Evolutionary conservation across 169 alveolate genomes (phyloP), one percentile per base, ranked within the genome.

Genomic region (Plasmodium falciparum): DNA sequence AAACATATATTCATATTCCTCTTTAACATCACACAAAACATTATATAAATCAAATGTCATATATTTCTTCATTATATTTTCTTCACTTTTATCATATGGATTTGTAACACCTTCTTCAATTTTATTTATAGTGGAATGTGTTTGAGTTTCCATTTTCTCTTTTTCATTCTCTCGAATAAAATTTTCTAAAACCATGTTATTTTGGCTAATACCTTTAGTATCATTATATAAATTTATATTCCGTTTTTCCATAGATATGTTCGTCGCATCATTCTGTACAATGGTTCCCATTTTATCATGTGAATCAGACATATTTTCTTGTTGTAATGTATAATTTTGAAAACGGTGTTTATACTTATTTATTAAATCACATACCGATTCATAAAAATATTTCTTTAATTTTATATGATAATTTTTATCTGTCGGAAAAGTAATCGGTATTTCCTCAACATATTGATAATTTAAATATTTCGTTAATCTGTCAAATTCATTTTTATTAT

Each of bases 1-100:
- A 63, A 76, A 76, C 89, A 76, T 76, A 58, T 63, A 76, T 1
- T 76, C 89, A 76, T 76, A 76, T 66, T 76, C 89, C 4, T 76
- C 78, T 22, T 76, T 76, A 76, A 76, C 63, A 20, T 76, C 89
- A 65, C 78, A 65, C 52, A 76, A 56, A 56, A 65, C n/a, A 65
- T 59, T 59, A 76, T 47, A 76, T 39, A 76, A 63, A 76, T 76
- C 89, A 47, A 5, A 24, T 26, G 89, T 17, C 89, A 76, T 76
- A 33, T 63, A 76, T 52, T 76, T 76, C 17, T 76, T 66, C 59
- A 76, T 65, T 17, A 76, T 76, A 29, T 76, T 73, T 50, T 76
- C 56, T 24, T 76, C 78, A 12, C 78, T 76, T 65, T 59, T 65
- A 22, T 74, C 33, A 43, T 59, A 33, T 63, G 67, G 22, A 17